These are phyloP conservation scores for Xerocomus nothofagi DNA, from an alignment of 1,284 basidiomycete genomes.

Conservation along the genomic window DNA sequence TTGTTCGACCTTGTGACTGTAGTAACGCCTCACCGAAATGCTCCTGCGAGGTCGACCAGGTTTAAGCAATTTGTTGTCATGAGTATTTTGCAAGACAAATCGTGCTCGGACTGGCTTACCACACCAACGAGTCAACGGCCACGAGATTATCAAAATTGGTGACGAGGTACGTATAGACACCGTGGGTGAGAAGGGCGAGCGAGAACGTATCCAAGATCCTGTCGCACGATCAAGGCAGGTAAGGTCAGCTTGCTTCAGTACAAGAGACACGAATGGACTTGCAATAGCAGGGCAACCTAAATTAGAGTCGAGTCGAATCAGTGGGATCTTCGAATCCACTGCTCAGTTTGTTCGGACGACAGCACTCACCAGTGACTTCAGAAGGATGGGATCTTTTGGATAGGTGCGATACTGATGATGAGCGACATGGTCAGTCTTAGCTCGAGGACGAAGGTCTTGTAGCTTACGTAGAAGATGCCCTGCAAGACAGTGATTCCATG, in stretches of 20 bases:
- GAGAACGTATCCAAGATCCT: conserved; percentile 1
- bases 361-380: conserved; percentile 1
- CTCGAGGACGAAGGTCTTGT: not conserved
- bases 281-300: not conserved
- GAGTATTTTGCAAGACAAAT: not conserved
- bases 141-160: not conserved
- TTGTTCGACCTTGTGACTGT: not conserved
- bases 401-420: conserved; percentile 1
- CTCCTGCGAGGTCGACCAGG: not conserved
- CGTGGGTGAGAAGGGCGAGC: not conserved
- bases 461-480: not conserved
- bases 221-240: not conserved
- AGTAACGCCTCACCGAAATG: not conserved
- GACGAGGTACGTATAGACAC: not conserved
- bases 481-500: not conserved
- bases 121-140: not conserved
- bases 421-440: not conserved
- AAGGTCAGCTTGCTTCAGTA: not conserved
- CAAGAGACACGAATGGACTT: not conserved
- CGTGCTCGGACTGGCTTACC: not conserved
- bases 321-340: too few relatives aligned
- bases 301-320: not conserved
- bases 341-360: too few relatives aligned
- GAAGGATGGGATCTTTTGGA: not conserved
- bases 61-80: not conserved